phyloP scores from a whole-genome alignment of 108 stramenopile species.

The Conticribra weissflogii region DNA sequence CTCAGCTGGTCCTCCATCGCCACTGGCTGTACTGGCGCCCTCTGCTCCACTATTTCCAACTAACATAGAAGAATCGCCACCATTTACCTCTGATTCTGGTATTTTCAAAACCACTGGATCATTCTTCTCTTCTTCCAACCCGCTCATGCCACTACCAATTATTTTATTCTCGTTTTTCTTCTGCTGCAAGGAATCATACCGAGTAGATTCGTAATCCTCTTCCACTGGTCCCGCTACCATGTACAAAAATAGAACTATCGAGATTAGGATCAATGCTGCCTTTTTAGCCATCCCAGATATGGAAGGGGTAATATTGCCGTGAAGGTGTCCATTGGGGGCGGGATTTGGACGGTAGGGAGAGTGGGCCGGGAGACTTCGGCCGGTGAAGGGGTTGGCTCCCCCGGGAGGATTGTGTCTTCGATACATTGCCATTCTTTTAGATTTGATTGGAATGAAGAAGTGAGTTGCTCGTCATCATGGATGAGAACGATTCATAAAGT shows the following conservation, averaged over 20 bases:
- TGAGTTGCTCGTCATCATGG: too few relatives aligned
- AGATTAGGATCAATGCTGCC: conserved; percentile 13
- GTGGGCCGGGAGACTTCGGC: conserved; percentile 10
- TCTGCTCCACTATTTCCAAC: neutral
- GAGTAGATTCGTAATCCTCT: neutral
- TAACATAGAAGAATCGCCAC: neutral
- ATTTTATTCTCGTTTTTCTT: neutral
- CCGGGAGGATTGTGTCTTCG: conserved; percentile 5
- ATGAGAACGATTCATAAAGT: too few relatives aligned
- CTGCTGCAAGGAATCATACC: neutral
- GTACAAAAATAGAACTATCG: conserved; percentile 5
- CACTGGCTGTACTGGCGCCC: neutral
- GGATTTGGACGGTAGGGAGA: conserved; percentile 8
- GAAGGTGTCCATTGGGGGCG: neutral
- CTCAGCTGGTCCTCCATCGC: neutral
- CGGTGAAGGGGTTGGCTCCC: conserved; percentile 20
- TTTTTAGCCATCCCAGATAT: conserved; percentile 14
- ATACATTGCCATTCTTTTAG: conserved; percentile 8
- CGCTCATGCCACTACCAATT: neutral
- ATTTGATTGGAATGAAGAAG: neutral
- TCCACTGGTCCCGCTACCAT: neutral
- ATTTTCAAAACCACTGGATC: too few relatives aligned
- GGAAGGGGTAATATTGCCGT: conserved; percentile 5
- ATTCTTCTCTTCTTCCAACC: too few relatives aligned
- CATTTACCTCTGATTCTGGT: too few relatives aligned